A percentile compares a stretch with the other conserved stretches of the same genome.
Conservation (phyloP, 441 rosid genomes). For the Macaranga tanarius region DNA sequence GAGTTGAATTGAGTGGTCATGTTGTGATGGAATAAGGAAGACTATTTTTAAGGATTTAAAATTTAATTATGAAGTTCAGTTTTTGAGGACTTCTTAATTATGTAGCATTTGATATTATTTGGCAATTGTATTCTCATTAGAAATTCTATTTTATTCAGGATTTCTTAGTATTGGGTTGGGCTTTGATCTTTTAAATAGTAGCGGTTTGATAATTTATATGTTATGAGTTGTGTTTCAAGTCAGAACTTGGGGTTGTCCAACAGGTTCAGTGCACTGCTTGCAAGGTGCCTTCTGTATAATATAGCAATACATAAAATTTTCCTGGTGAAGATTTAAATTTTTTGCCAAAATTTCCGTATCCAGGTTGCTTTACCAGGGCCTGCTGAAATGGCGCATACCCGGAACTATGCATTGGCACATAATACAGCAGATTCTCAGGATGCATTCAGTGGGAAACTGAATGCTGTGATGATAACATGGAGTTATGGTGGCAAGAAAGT, state of each 20-base stretch:
- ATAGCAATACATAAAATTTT: not conserved
- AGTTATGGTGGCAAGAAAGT: constrained; percentile 54
- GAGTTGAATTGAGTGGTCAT: not conserved
- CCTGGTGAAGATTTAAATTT: not conserved
- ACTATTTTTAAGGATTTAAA: too few relatives aligned
- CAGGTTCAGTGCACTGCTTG: not conserved
- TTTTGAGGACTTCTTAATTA: not conserved
- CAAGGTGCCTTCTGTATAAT: not conserved
- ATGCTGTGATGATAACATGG: constrained; percentile 53
- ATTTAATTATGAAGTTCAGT: too few relatives aligned
- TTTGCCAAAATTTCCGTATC: constrained; percentile 13
- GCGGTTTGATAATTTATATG: not conserved
- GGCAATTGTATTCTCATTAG: not conserved
- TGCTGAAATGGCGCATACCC: constrained; percentile 24
- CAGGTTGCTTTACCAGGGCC: constrained; percentile 33
- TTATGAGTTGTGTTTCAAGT: too few relatives aligned
- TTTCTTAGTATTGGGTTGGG: not conserved
- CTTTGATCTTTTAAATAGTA: too few relatives aligned
- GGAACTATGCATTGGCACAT: constrained; percentile 16
- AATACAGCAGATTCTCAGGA: constrained; percentile 23
- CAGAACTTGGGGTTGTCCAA: not conserved
- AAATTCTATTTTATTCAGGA: not conserved
- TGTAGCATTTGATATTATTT: not conserved
- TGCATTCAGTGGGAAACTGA: constrained; percentile 26
- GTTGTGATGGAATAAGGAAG: too few relatives aligned